These are phyloP conservation scores for Blepharisma japonicum DNA, from an alignment of 73 alveolate species.

Conservation along the genomic window DNA sequence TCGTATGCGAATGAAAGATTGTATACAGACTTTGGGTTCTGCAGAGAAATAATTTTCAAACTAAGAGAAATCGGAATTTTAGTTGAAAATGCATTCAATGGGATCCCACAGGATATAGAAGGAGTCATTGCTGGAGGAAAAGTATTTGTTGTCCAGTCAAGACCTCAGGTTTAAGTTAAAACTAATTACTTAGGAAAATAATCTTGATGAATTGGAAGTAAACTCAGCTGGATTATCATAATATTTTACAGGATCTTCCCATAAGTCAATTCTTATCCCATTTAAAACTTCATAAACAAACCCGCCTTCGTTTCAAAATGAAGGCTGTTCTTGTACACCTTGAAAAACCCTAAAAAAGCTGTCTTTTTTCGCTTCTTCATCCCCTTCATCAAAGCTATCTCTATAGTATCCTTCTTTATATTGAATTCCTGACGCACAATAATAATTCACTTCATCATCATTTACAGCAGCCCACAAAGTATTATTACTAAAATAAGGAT, in stretches of 20 bases:
- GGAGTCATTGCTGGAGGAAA: constrained; percentile 70
- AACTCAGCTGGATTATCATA: neutral
- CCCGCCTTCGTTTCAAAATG: neutral
- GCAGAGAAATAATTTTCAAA: constrained; percentile 45
- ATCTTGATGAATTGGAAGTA: no score
- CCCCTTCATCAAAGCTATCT: neutral
- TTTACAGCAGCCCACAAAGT: constrained; percentile 26
- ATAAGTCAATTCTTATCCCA: constrained; percentile 25
- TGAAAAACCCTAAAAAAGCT: neutral
- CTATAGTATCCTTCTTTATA: neutral
- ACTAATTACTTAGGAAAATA: no score
- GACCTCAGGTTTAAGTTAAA: constrained; percentile 54
- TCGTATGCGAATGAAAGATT: constrained; percentile 52
- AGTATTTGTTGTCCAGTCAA: constrained; percentile 74
- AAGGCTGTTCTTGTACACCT: neutral
- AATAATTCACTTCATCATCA: neutral
- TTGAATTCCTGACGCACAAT: constrained; percentile 9
- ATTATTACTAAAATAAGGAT: neutral
- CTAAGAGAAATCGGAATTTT: constrained; percentile 60
- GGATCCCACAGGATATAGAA: constrained; percentile 74
- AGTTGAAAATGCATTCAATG: constrained; percentile 66
- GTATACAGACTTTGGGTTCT: constrained; percentile 54
- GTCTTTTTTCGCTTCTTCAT: constrained; percentile 5
- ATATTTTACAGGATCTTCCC: constrained; percentile 22
- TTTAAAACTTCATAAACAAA: constrained; percentile 13